Evolutionary conservation across 495 filamentous ascomycete species (phyloP).

Genomic region (Letharia lupina): DNA sequence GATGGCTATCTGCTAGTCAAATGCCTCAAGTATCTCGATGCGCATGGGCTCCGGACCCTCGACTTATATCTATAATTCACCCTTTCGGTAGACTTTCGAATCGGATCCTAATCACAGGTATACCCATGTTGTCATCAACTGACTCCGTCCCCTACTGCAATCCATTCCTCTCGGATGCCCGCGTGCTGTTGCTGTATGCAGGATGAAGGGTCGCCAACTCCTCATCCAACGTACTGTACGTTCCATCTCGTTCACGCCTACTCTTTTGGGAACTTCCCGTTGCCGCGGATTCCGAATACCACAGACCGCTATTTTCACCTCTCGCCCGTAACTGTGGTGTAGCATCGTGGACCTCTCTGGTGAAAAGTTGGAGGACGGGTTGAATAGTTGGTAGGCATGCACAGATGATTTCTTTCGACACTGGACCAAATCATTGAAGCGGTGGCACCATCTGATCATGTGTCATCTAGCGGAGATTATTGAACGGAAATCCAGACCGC

Average conservation of each 20-base stretch:
- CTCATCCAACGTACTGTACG: not conserved
- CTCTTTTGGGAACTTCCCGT: not conserved
- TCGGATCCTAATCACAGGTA: not conserved
- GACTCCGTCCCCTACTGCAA: not conserved
- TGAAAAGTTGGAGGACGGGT: not conserved
- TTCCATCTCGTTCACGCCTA: not conserved
- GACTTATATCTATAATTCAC: not conserved
- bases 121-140: not conserved
- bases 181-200: not conserved
- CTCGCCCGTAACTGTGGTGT: not conserved
- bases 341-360: not conserved
- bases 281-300: not conserved
- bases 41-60: not conserved
- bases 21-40: not conserved
- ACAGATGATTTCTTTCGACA: not conserved
- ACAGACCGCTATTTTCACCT: not conserved
- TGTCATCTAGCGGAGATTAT: not conserved
- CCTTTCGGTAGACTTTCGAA: not conserved
- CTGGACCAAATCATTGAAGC: not conserved
- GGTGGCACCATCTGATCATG: not conserved
- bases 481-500: not conserved
- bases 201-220: not conserved
- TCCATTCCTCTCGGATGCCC: not conserved
- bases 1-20: not conserved
- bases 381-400: slow-evolving; percentile 1